These are phyloP conservation scores for Leccinum boreale DNA, from an alignment of 768 basidiomycete species.

Conservation along the genomic window DNA sequence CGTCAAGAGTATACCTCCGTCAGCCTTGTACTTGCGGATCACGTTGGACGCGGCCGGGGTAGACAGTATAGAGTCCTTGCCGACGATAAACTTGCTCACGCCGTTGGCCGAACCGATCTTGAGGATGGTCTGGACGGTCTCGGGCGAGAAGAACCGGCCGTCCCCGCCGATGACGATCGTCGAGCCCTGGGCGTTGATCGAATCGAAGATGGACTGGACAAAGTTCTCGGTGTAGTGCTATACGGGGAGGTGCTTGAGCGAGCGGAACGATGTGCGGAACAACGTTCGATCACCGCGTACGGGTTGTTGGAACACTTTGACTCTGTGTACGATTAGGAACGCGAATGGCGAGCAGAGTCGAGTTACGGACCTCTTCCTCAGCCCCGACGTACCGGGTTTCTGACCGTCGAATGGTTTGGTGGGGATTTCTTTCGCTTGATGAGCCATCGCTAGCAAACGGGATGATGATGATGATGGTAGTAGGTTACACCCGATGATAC, in stretches of 20 bases:
- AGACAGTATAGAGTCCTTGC: conserved; percentile 87
- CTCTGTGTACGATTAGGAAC: conserved; percentile 46
- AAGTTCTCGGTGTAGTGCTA: conserved; percentile 99
- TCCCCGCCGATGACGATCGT: conserved; percentile 97
- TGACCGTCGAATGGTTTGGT: conserved; percentile 92
- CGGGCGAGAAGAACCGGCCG: conserved; percentile 88
- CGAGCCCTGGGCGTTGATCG: conserved; percentile 74
- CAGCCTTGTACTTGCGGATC: conserved; percentile 93
- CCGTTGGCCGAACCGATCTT: conserved; percentile 94
- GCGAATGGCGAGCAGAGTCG: conserved; percentile 16
- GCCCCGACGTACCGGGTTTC: conserved; percentile 97
- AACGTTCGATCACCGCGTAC: conserved; percentile 40
- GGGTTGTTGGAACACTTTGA: conserved; percentile 98
- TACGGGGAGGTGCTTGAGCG: conserved; percentile 19
- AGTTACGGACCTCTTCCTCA: conserved; percentile 76
- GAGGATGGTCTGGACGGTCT: conserved; percentile 87
- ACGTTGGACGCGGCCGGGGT: conserved; percentile 96
- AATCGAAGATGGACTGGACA: conserved; percentile 88
- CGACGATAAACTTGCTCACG: conserved; percentile 88
- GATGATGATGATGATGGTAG: too few relatives aligned
- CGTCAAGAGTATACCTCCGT: conserved; percentile 95
- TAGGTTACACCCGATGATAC: neutral
- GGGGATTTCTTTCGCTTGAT: conserved; percentile 58
- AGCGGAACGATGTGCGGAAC: neutral
- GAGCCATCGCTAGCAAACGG: conserved; percentile 33